These are phyloP conservation scores for Populus simonii DNA, from an alignment of 345 rosid genomes.

Conservation along the genomic window DNA sequence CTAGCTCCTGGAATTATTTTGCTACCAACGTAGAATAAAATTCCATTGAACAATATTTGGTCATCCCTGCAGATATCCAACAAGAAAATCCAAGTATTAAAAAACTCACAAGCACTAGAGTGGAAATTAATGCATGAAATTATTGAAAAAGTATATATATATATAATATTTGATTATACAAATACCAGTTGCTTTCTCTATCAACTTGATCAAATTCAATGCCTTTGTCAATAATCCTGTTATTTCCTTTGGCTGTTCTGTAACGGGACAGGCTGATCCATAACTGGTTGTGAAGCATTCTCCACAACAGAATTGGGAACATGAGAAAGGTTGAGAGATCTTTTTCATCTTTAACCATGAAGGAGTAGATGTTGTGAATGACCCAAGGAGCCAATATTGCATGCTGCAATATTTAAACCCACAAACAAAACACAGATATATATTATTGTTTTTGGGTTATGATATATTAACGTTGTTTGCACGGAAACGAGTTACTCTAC, in stretches of 20 bases:
- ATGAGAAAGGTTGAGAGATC: slow-evolving; percentile 36
- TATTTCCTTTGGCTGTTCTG: slow-evolving; percentile 53
- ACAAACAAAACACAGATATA: neutral
- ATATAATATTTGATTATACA: neutral
- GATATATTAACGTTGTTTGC: too few species aligned
- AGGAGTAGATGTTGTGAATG: slow-evolving; percentile 28
- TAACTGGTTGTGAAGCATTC: slow-evolving; percentile 61
- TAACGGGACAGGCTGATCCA: slow-evolving; percentile 69
- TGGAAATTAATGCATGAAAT: too few species aligned
- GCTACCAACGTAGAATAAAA: slow-evolving; percentile 35
- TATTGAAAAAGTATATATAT: too few species aligned
- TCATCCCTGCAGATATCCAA: slow-evolving; percentile 56
- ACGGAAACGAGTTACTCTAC: neutral
- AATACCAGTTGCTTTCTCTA: slow-evolving; percentile 53
- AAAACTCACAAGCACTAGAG: neutral
- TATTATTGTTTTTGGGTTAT: too few species aligned
- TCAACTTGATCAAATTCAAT: slow-evolving; percentile 82
- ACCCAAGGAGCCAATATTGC: slow-evolving; percentile 47
- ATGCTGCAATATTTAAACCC: slow-evolving; percentile 29
- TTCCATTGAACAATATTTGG: slow-evolving; percentile 58
- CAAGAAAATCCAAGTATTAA: neutral
- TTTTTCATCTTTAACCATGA: slow-evolving; percentile 20
- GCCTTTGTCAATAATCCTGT: slow-evolving; percentile 56
- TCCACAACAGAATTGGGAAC: slow-evolving; percentile 43
- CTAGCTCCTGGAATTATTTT: slow-evolving; percentile 19